Base-by-base conservation (phyloP, 1,284 basidiomycete species). In the Leccinum subspadiceum region DNA sequence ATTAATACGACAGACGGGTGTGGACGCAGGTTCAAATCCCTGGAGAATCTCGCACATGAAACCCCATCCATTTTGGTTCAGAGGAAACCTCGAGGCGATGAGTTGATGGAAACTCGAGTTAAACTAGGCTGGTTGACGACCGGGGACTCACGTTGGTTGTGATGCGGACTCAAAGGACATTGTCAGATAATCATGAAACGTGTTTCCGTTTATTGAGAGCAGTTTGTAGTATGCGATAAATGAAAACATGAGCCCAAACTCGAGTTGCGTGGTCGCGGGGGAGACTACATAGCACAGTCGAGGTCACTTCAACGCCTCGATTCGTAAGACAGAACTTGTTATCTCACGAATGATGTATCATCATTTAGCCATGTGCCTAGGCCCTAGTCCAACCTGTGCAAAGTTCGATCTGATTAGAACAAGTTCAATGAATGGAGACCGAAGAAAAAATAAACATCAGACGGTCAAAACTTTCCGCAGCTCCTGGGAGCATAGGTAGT, bases 71-170 rank as follows among this genome's bases (percentile, higher is more conserved):
- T 66, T 66, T 54, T 71, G 69, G 69, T 70, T 72, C 48, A 65
- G 46, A 49, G 68, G 69, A 54, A 73, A 71, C 50, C 57, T 55
- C 1, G 68, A 72, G 29, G 66, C 63, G n/a, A 68, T 70, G 70
- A 54, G 44, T 59, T 66, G 70, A 81, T 82, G 53, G 81, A 41
- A 6, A 13, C 9, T 31, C 22, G 12, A 29, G 22, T 49, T 24
- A n/a, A 17, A 12, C 20, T 44, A 12, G n/a, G 13, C 49, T 24
- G 15, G 17, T 33, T 37, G 7, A 46, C 33, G 44, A 41, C 37
- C 9, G 26, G 49, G 2, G 13, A 29, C 26, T 29, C 29, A 9
- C 48, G 48, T 64, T 51, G 39, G 35, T 41, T 22, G 10, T 12
- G 12, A 12, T 22, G 46, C 46, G 22, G 22, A 24, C 15, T 46